A percentile compares a stretch with the other conserved stretches of the same genome.
Conservation (phyloP, 768 basidiomycete species). For the Crucibulum laeve region DNA sequence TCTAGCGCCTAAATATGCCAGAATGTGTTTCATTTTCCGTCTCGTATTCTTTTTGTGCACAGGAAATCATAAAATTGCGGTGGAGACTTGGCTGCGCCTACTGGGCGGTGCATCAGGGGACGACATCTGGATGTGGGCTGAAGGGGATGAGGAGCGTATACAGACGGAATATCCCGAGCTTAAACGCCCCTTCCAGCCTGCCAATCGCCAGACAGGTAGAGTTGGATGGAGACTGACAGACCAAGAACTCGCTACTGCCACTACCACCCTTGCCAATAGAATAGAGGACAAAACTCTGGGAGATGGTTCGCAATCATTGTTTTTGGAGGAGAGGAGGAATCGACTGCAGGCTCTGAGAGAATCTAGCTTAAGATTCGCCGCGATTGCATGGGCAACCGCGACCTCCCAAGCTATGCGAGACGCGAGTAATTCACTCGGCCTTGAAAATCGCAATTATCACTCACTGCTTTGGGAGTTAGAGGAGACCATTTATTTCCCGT, state of each 20-base stretch:
- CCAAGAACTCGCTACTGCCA: background rate
- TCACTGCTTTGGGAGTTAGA: too few relatives aligned
- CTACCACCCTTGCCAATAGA: too few relatives aligned
- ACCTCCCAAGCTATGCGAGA: background rate
- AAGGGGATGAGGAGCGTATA: background rate
- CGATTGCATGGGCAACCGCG: background rate
- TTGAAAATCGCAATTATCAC: background rate
- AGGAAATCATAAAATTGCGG: background rate
- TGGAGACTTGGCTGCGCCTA: background rate
- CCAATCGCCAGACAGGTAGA: background rate
- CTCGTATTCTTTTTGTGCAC: background rate
- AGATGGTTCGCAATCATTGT: too few relatives aligned
- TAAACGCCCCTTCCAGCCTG: background rate
- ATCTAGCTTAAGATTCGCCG: too few relatives aligned
- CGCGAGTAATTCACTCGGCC: background rate
- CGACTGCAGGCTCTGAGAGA: too few relatives aligned
- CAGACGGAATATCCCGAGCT: background rate
- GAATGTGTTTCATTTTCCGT: background rate
- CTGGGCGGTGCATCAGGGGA: background rate
- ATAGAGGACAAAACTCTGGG: too few relatives aligned
- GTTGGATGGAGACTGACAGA: background rate
- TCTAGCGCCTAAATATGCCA: background rate
- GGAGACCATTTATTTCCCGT: too few relatives aligned
- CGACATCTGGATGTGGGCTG: background rate
- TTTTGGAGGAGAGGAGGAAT: too few relatives aligned